Conservation (phyloP, 2,329 filamentous ascomycete species). For the Chlorencoelia australis region DNA sequence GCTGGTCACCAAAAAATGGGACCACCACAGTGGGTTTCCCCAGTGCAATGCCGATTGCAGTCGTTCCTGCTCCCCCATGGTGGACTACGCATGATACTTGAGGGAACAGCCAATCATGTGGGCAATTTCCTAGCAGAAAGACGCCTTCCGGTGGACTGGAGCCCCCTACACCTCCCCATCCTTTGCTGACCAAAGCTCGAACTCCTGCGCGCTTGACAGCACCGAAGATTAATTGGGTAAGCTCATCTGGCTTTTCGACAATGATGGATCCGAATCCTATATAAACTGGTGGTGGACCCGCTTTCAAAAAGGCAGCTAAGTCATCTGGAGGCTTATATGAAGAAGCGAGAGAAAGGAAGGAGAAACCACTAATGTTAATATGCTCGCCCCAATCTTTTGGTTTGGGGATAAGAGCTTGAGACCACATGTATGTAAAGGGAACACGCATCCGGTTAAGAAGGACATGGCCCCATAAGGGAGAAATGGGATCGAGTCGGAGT, state of each 20-base stretch:
- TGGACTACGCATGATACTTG: conserved; percentile 57
- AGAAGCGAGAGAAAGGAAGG: conserved; percentile 62
- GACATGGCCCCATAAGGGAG: conserved; percentile 67
- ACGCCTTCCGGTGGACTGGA: conserved; percentile 51
- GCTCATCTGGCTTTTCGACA: conserved; percentile 58
- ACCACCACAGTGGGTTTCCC: conserved; percentile 66
- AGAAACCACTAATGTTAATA: conserved; percentile 68
- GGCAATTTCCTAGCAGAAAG: conserved; percentile 63
- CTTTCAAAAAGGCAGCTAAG: conserved; percentile 44
- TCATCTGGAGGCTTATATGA: conserved; percentile 47
- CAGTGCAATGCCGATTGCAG: conserved; percentile 62
- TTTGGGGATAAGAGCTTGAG: conserved; percentile 54
- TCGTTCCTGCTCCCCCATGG: conserved; percentile 70
- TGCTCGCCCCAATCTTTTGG: conserved; percentile 58
- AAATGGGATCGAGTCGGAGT: conserved; percentile 62
- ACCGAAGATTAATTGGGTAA: conserved; percentile 63
- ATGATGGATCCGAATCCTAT: conserved; percentile 72
- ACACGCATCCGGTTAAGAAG: conserved; percentile 64
- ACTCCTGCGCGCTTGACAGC: conserved; percentile 56
- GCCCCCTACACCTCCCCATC: conserved; percentile 62
- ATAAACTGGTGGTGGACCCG: conserved; percentile 53
- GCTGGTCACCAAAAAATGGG: conserved; percentile 71
- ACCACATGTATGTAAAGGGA: conserved; percentile 67
- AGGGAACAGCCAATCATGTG: conserved; percentile 70
- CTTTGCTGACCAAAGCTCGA: conserved; percentile 62